Percentiles rank a stretch among this genome's conserved stretches.
phyloP scores from a whole-genome alignment of 352 stramenopile species.

The Phytopythium vexans region DNA sequence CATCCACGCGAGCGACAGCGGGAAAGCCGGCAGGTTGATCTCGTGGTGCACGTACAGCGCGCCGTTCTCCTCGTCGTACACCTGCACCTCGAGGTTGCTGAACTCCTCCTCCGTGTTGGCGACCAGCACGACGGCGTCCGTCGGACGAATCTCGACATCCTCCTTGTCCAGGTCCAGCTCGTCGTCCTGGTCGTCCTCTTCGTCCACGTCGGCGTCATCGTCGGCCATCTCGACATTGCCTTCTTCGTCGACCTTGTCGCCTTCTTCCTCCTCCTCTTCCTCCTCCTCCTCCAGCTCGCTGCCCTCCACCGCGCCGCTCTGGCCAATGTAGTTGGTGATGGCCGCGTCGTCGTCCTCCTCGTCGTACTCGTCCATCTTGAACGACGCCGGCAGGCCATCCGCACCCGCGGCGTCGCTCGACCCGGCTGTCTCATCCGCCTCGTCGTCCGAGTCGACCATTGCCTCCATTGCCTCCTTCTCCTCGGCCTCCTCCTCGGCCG shows the following conservation, averaged over 20 bases:
- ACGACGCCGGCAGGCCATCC: constrained; percentile 54
- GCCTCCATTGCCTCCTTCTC: constrained; percentile 54
- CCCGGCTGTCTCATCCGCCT: constrained; percentile 19
- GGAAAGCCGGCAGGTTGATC: constrained; percentile 98
- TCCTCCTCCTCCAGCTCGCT: constrained; percentile 25
- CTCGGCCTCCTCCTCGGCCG: constrained; percentile 67
- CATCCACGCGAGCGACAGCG: constrained; percentile 97
- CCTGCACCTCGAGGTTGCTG: constrained; percentile 97
- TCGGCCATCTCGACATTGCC: constrained; percentile 56
- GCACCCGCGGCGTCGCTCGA: constrained; percentile 26
- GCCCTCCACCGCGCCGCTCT: constrained; percentile 25
- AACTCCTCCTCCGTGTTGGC: constrained; percentile 98
- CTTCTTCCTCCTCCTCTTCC: constrained; percentile 32
- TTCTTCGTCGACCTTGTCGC: constrained; percentile 31
- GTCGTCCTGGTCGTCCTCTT: constrained; percentile 62
- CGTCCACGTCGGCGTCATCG: constrained; percentile 50
- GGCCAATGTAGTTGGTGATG: constrained; percentile 75
- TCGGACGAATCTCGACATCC: constrained; percentile 93
- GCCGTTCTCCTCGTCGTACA: constrained; percentile 96
- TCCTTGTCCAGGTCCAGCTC: constrained; percentile 81
- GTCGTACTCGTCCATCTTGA: constrained; percentile 90
- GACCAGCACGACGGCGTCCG: constrained; percentile 94
- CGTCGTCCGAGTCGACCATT: constrained; percentile 47
- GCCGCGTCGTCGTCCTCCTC: constrained; percentile 81
- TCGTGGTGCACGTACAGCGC: constrained; percentile 99